Percentiles rank a stretch among this genome's conserved stretches.
These are phyloP conservation scores for Saccharomycopsis crataegensis DNA, from an alignment of 1,139 yeast species.

Conservation along the genomic window DNA sequence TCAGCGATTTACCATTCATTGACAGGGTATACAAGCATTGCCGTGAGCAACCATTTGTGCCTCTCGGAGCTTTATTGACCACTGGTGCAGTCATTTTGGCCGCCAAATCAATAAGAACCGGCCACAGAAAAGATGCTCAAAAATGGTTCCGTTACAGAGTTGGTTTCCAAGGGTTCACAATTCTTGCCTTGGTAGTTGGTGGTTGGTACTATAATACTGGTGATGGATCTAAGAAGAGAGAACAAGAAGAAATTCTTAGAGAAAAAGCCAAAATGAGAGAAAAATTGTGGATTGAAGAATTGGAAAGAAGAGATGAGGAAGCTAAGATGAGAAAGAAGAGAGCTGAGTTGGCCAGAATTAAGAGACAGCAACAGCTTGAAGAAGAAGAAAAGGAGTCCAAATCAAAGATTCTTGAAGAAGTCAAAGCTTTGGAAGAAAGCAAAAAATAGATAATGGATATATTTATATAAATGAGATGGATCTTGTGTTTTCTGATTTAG, in stretches of 20 bases:
- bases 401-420: background rate
- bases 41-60: slow-evolving; percentile 70
- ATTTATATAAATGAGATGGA: background rate
- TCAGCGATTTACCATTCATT: slow-evolving; percentile 16
- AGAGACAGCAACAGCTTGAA: background rate
- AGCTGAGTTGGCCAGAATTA: slow-evolving; percentile 38
- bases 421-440: background rate
- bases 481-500: no score
- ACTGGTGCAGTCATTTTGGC: slow-evolving; percentile 77
- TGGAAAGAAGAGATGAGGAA: slow-evolving; percentile 75
- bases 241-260: slow-evolving; percentile 53
- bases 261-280: slow-evolving; percentile 83
- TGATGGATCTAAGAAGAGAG: slow-evolving; percentile 32
- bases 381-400: background rate
- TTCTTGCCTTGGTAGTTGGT: slow-evolving; percentile 76
- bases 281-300: slow-evolving; percentile 81
- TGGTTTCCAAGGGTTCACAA: slow-evolving; percentile 74
- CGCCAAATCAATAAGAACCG: slow-evolving; percentile 64
- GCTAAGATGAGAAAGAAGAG: slow-evolving; percentile 57
- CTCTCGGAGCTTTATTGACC: slow-evolving; percentile 72
- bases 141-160: slow-evolving; percentile 87
- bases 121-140: slow-evolving; percentile 72
- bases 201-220: slow-evolving; percentile 51
- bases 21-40: slow-evolving; percentile 16
- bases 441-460: background rate